Percentiles rank a stretch among this genome's conserved stretches.
Evolutionary conservation across 306 rosid species (phyloP).

Genomic region (Arachis stenosperma): DNA sequence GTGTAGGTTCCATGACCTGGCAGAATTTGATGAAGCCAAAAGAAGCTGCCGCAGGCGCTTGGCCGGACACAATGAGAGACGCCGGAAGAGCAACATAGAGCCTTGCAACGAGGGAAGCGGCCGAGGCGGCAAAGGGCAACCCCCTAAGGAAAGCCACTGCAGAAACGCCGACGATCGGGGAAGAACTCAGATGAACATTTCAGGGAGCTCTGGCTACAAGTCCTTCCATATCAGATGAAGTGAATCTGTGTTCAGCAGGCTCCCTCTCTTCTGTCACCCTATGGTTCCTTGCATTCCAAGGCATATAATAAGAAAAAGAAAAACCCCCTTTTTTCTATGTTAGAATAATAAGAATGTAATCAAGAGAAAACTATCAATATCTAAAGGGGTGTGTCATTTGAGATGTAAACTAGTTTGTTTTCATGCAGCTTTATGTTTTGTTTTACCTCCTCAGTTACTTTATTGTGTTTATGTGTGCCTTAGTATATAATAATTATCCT

Average conservation of each 20-base stretch:
- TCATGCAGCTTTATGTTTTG: slow-evolving; percentile 4
- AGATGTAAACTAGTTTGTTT: slow-evolving; percentile 2
- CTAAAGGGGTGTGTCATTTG: slow-evolving; percentile 24
- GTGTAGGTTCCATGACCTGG: slow-evolving; percentile 82
- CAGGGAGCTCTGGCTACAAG: slow-evolving; percentile 59
- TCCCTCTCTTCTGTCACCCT: slow-evolving; percentile 88
- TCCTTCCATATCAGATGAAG: slow-evolving; percentile 57
- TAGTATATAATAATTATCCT: slow-evolving; percentile 10
- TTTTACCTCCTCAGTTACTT: not conserved
- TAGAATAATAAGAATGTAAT: slow-evolving; percentile 33
- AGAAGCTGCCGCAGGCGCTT: slow-evolving; percentile 88
- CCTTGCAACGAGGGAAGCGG: slow-evolving; percentile 55
- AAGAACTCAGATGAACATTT: slow-evolving; percentile 48
- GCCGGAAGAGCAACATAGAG: slow-evolving; percentile 61
- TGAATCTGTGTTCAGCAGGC: slow-evolving; percentile 38
- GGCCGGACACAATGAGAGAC: slow-evolving; percentile 86
- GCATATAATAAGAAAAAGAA: slow-evolving; percentile 21
- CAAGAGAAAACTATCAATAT: slow-evolving; percentile 22
- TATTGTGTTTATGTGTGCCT: slow-evolving; percentile 12
- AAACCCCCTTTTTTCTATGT: not conserved
- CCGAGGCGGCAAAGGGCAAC: slow-evolving; percentile 44
- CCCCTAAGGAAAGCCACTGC: slow-evolving; percentile 45
- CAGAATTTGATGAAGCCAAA: slow-evolving; percentile 86
- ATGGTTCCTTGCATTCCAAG: slow-evolving; percentile 32
- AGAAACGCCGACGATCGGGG: slow-evolving; percentile 49